phyloP scores from a whole-genome alignment of 2,329 filamentous ascomycete species.

The Pseudocercospora eumusae region DNA sequence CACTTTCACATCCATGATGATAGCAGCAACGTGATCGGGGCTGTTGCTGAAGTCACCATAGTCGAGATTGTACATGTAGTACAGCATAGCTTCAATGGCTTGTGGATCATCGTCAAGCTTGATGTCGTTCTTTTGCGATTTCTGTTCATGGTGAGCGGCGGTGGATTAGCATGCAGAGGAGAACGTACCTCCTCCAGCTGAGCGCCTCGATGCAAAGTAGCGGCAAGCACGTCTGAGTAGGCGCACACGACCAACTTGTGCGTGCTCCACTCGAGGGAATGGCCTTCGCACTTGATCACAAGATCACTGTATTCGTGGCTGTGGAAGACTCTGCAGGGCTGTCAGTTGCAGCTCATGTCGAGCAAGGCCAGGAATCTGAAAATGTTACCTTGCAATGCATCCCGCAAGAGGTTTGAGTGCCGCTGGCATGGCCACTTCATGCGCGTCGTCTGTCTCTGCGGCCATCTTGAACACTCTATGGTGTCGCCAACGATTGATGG shows the following conservation, averaged over 20 bases:
- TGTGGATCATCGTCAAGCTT: conserved; percentile 9
- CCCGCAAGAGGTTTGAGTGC: no score
- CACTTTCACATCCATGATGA: neutral
- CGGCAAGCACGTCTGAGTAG: neutral
- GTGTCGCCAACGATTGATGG: no score
- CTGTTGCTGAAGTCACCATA: neutral
- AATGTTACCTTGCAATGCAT: no score
- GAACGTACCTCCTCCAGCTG: no score
- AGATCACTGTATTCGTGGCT: conserved; percentile 21
- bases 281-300: conserved; percentile 23
- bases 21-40: neutral
- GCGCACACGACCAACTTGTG: conserved; percentile 30
- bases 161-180: no score
- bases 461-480: no score
- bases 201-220: neutral
- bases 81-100: conserved; percentile 6
- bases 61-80: conserved; percentile 9
- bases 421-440: no score
- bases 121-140: neutral
- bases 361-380: no score
- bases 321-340: no score
- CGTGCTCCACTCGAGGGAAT: conserved; percentile 19
- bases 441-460: no score
- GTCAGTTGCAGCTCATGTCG: no score
- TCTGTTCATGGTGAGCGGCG: neutral